A percentile compares a stretch with the other conserved stretches of the same genome.
Conservation (phyloP, 2,329 filamentous ascomycete species). For the Coniosporium tulheliwenetii region DNA sequence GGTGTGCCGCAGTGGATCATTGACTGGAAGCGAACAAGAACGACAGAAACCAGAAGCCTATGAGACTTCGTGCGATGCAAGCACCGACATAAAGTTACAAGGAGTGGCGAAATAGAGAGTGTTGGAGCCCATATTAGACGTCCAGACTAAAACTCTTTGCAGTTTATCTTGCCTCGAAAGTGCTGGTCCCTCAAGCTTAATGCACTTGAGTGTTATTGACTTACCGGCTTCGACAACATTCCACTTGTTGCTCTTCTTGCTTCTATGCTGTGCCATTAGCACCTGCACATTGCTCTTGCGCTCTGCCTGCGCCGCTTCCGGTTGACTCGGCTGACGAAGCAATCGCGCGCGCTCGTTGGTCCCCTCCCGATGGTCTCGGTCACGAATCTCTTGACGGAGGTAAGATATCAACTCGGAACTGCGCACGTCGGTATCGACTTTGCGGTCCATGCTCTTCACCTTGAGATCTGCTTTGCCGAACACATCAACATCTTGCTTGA, state of each 20-base stretch:
- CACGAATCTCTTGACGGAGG: conserved; percentile 67
- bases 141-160: too few species aligned
- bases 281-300: conserved; percentile 63
- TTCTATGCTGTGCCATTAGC: conserved; percentile 65
- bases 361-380: conserved; percentile 51
- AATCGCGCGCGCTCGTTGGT: conserved; percentile 24
- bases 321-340: conserved; percentile 21
- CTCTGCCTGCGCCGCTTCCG: conserved; percentile 19
- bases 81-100: too few species aligned
- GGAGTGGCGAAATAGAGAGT: too few species aligned
- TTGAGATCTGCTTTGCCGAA: conserved; percentile 45
- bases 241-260: conserved; percentile 82
- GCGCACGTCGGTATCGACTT: conserved; percentile 62
- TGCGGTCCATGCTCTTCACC: conserved; percentile 61
- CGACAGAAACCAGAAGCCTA: not conserved
- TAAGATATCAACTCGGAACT: conserved; percentile 59
- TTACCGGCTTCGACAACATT: conserved; percentile 72
- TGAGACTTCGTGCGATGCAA: too few species aligned
- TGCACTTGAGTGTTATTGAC: conserved; percentile 1
- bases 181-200: too few species aligned
- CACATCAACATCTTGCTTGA: conserved; percentile 55
- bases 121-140: too few species aligned
- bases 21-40: not conserved
- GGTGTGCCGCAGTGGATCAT: too few species aligned
- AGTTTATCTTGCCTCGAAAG: too few species aligned